A percentile compares a stretch with the other conserved stretches of the same genome.
These are phyloP conservation scores for Penstemon newberryi DNA, from an alignment of 257 asterid genomes.

Conservation along the genomic window DNA sequence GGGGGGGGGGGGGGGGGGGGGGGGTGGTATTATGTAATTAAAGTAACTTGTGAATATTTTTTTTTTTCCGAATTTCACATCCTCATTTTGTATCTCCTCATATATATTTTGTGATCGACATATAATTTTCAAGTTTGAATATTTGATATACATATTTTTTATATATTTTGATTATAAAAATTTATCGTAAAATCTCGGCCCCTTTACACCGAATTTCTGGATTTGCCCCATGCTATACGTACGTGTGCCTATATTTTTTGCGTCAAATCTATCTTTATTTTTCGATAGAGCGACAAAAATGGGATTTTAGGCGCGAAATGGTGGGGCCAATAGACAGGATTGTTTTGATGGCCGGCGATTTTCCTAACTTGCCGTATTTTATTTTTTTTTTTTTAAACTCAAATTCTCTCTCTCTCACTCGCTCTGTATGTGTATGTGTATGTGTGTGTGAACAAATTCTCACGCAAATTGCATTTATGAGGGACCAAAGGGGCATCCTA, in stretches of 20 bases:
- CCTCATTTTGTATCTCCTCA: too few species aligned
- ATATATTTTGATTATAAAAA: too few species aligned
- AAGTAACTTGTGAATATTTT: too few species aligned
- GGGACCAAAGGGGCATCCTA: slow-evolving; percentile 30
- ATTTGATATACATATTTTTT: too few species aligned
- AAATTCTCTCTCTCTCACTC: slow-evolving; percentile 30
- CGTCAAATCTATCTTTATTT: slow-evolving; percentile 21
- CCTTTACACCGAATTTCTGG: too few species aligned
- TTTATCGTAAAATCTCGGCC: too few species aligned
- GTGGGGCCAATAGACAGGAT: slow-evolving; percentile 44
- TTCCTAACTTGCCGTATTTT: slow-evolving; percentile 54
- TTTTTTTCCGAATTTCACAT: too few species aligned
- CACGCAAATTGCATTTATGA: slow-evolving; percentile 36
- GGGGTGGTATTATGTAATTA: too few species aligned
- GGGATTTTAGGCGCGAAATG: slow-evolving; percentile 42
- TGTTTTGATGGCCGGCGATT: slow-evolving; percentile 63
- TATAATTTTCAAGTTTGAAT: too few species aligned
- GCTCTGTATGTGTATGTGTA: background rate
- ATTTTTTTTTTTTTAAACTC: background rate
- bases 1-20: too few species aligned
- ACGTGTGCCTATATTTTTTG: slow-evolving; percentile 3
- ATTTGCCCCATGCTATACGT: too few species aligned
- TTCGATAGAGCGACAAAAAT: slow-evolving; percentile 10
- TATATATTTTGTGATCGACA: too few species aligned
- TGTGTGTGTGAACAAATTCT: slow-evolving; percentile 26